phyloP scores from a whole-genome alignment of 2,329 filamentous ascomycete genomes.

The Sphaerulina vaccinii region DNA sequence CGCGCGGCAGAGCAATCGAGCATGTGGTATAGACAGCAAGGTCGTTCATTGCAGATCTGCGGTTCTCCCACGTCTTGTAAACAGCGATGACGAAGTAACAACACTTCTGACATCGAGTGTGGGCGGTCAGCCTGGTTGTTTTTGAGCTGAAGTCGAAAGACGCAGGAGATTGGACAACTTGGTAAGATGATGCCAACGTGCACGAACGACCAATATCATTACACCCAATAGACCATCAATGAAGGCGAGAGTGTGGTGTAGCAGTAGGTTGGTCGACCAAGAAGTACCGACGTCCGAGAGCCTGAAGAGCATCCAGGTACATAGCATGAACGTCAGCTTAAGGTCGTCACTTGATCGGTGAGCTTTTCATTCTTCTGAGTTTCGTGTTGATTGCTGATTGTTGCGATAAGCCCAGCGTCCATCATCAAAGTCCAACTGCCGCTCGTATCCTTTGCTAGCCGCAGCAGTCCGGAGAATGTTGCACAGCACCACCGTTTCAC shows the following conservation, averaged over 20 bases:
- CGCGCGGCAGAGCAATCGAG: too few species aligned
- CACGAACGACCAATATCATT: background rate
- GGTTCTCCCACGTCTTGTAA: background rate
- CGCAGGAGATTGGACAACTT: background rate
- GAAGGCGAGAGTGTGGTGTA: background rate
- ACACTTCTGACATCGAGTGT: constrained; percentile 2
- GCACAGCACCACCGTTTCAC: constrained; percentile 14
- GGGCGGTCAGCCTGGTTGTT: constrained; percentile 11
- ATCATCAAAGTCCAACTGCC: background rate
- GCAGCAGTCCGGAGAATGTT: constrained; percentile 3
- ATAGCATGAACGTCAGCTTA: background rate
- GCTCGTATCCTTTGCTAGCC: constrained; percentile 8
- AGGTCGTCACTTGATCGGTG: constrained; percentile 1
- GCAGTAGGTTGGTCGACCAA: background rate
- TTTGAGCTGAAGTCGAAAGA: background rate
- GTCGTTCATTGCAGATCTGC: background rate
- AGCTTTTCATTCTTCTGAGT: background rate
- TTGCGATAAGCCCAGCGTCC: background rate
- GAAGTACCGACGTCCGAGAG: constrained; percentile 12
- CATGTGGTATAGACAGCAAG: too few species aligned
- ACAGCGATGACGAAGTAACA: background rate
- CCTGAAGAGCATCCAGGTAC: constrained; percentile 11
- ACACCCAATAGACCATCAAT: constrained; percentile 1
- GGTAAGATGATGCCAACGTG: background rate
- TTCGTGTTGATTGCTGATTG: background rate